These are phyloP conservation scores for Blechomonas ayalai DNA, from an alignment of 208 protist species.

Conservation along the genomic window DNA sequence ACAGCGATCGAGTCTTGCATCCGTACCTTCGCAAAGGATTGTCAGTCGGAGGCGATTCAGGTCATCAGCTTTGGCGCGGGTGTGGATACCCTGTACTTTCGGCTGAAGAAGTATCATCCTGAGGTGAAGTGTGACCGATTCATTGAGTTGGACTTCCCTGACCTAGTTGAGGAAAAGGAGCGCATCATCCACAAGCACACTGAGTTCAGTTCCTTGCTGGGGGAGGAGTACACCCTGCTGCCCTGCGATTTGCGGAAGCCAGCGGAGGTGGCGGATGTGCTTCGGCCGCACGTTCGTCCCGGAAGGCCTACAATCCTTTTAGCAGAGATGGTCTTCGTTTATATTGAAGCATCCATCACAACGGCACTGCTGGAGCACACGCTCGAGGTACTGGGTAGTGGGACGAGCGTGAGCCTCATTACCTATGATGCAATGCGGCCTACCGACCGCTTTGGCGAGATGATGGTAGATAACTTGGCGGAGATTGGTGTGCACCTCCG, in stretches of 20 bases:
- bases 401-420: conserved; percentile 36
- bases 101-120: conserved; percentile 45
- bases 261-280: conserved; percentile 21
- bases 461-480: conserved; percentile 81
- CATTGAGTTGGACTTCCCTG: conserved; percentile 79
- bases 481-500: conserved; percentile 51
- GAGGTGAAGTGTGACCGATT: conserved; percentile 49
- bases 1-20: conserved; percentile 77
- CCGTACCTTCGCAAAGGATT: conserved; percentile 31
- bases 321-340: conserved; percentile 89
- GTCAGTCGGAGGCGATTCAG: conserved; percentile 48
- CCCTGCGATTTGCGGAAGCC: conserved; percentile 56
- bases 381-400: conserved; percentile 39
- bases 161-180: conserved; percentile 72
- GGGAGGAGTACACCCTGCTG: conserved; percentile 47
- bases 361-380: conserved; percentile 50
- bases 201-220: conserved; percentile 21
- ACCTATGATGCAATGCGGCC: conserved; percentile 85
- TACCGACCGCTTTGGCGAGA: conserved; percentile 80
- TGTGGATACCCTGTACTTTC: conserved; percentile 89
- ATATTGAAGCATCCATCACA: conserved; percentile 63
- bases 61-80: conserved; percentile 84
- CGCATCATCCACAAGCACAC: conserved; percentile 36
- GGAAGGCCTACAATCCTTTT: conserved; percentile 71
- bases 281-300: conserved; percentile 34